These are phyloP conservation scores for Paxillus ammoniavirescens DNA, from an alignment of 768 basidiomycete species.

Conservation along the genomic window DNA sequence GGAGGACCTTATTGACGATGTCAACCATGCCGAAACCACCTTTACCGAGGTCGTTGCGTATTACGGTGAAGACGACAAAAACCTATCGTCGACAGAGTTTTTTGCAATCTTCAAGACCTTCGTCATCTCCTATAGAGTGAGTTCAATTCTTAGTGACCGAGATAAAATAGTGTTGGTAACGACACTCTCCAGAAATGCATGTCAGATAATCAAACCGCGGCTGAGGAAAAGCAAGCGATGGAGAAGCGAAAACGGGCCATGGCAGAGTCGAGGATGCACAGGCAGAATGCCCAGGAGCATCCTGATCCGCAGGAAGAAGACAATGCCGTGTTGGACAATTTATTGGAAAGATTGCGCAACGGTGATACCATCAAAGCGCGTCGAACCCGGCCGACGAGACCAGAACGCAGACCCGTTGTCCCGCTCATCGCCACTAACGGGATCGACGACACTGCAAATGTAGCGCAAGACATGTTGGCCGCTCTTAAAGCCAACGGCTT, in stretches of 20 bases:
- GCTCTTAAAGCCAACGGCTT: slow-evolving; percentile 73
- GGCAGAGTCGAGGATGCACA: slow-evolving; percentile 59
- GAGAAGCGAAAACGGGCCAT: slow-evolving; percentile 69
- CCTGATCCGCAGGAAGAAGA: slow-evolving; percentile 54
- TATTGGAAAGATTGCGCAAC: slow-evolving; percentile 69
- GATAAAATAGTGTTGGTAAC: neutral
- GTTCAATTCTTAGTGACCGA: slow-evolving; percentile 12
- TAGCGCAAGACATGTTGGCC: slow-evolving; percentile 76
- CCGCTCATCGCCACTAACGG: slow-evolving; percentile 17
- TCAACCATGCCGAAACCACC: slow-evolving; percentile 79
- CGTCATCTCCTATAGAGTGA: slow-evolving; percentile 85
- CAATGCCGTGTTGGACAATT: slow-evolving; percentile 57
- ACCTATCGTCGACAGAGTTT: slow-evolving; percentile 85
- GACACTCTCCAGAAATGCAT: slow-evolving; percentile 73
- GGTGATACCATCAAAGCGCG: slow-evolving; percentile 64
- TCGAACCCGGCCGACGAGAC: slow-evolving; percentile 40
- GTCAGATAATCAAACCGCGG: slow-evolving; percentile 68
- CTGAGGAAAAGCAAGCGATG: slow-evolving; percentile 64
- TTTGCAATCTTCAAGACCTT: slow-evolving; percentile 98
- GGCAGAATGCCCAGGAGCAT: slow-evolving; percentile 47
- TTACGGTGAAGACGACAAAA: slow-evolving; percentile 92
- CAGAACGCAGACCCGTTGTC: slow-evolving; percentile 30
- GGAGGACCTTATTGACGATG: slow-evolving; percentile 83
- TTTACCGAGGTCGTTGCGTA: slow-evolving; percentile 86
- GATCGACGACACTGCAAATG: slow-evolving; percentile 43